A percentile compares a stretch with the other conserved stretches of the same genome.
phyloP scores from a whole-genome alignment of 805 yeast genomes.

The Naumovozyma baii region DNA sequence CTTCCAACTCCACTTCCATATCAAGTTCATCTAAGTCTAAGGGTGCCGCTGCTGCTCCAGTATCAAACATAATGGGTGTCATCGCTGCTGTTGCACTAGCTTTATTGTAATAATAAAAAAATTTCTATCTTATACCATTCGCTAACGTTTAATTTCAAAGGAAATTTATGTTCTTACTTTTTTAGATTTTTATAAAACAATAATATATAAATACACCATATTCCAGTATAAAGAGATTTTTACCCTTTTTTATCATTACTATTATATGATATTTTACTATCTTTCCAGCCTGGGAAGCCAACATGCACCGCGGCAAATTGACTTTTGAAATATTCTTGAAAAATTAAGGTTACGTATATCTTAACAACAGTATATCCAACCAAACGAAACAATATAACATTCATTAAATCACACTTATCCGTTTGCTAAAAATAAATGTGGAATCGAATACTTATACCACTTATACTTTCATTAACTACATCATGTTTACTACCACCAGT shows the following conservation, averaged over 20 bases:
- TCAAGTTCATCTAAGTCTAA: slow-evolving; percentile 11
- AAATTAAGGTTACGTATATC: not conserved
- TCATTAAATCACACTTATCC: too few species aligned
- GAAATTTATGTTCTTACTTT: too few species aligned
- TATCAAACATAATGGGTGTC: slow-evolving; percentile 38
- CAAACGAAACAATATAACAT: not conserved
- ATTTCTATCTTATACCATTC: too few species aligned
- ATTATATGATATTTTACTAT: too few species aligned
- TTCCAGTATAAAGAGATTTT: too few species aligned
- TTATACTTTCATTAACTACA: not conserved
- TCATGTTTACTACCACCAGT: slow-evolving; percentile 11
- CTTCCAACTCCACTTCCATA: slow-evolving; percentile 15
- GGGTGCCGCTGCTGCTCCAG: slow-evolving; percentile 26
- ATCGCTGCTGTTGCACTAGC: slow-evolving; percentile 43
- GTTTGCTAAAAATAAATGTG: too few species aligned
- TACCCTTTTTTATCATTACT: too few species aligned
- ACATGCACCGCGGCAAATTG: too few species aligned
- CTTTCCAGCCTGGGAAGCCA: too few species aligned
- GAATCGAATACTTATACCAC: not conserved
- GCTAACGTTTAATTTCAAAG: too few species aligned
- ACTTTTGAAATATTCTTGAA: not conserved
- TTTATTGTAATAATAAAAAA: slow-evolving; percentile 32
- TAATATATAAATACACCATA: too few species aligned
- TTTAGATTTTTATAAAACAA: too few species aligned
- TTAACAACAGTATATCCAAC: not conserved